These are phyloP conservation scores for Neospermospora avenae DNA, from an alignment of 2,329 filamentous ascomycete genomes.

Conservation along the genomic window DNA sequence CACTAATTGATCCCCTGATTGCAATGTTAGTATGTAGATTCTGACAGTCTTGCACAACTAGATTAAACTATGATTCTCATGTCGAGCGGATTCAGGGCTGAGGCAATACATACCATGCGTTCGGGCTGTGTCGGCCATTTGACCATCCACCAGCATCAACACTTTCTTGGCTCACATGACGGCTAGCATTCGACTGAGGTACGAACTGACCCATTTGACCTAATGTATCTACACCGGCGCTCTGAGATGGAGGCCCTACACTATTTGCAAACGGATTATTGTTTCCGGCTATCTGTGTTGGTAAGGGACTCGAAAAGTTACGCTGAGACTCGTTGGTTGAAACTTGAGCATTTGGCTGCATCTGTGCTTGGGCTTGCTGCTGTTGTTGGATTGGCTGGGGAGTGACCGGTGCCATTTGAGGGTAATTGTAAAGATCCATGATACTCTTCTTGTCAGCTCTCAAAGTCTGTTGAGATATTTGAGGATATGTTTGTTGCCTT, in stretches of 20 bases:
- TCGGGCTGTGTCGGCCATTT: slow-evolving; percentile 72
- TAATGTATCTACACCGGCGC: slow-evolving; percentile 27
- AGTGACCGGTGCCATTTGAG: slow-evolving; percentile 33
- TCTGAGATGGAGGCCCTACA: slow-evolving; percentile 21
- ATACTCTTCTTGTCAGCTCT: slow-evolving; percentile 70
- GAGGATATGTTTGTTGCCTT: slow-evolving; percentile 34
- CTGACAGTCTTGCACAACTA: too few species aligned
- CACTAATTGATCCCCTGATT: slow-evolving; percentile 52
- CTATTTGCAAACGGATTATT: slow-evolving; percentile 35
- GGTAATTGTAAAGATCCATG: slow-evolving; percentile 65
- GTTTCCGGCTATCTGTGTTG: slow-evolving; percentile 23
- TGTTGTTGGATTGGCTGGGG: slow-evolving; percentile 17
- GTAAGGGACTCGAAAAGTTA: slow-evolving; percentile 19
- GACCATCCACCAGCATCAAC: slow-evolving; percentile 53
- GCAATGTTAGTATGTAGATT: neutral
- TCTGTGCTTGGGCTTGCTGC: slow-evolving; percentile 21
- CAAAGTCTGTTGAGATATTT: slow-evolving; percentile 43
- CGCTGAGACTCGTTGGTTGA: slow-evolving; percentile 15
- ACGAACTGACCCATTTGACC: slow-evolving; percentile 24
- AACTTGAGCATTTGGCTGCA: slow-evolving; percentile 1
- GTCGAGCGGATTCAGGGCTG: neutral
- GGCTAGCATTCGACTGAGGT: slow-evolving; percentile 27
- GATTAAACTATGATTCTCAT: too few species aligned
- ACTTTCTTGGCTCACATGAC: slow-evolving; percentile 66
- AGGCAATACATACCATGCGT: slow-evolving; percentile 60